Conservation (phyloP, 441 rosid species). For the Adansonia madagascariensis region DNA sequence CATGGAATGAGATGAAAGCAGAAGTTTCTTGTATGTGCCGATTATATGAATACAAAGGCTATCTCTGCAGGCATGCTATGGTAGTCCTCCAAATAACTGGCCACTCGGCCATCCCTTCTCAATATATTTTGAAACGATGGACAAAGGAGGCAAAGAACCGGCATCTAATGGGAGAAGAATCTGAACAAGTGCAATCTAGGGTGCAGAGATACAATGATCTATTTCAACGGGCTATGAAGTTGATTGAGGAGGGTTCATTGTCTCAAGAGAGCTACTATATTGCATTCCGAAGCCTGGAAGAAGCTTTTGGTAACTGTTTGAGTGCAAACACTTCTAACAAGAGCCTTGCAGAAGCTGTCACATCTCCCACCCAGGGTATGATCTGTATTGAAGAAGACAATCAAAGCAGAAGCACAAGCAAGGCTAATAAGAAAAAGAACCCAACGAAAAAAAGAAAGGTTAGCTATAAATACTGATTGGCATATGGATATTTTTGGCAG, state of each 20-base stretch:
- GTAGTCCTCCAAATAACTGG: slow-evolving; percentile 29
- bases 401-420: slow-evolving; percentile 27
- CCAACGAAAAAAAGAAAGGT: slow-evolving; percentile 28
- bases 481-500: not conserved
- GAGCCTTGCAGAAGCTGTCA: slow-evolving; percentile 25
- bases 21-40: slow-evolving; percentile 29
- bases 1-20: slow-evolving; percentile 20
- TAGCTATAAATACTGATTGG: not conserved
- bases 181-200: slow-evolving; percentile 28
- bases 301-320: slow-evolving; percentile 23
- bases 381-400: slow-evolving; percentile 27
- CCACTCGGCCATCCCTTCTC: slow-evolving; percentile 20
- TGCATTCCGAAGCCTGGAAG: slow-evolving; percentile 26
- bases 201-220: slow-evolving; percentile 27
- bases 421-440: slow-evolving; percentile 26
- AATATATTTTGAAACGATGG: slow-evolving; percentile 29
- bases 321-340: slow-evolving; percentile 26
- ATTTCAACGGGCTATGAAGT: slow-evolving; percentile 22
- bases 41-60: slow-evolving; percentile 28
- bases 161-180: slow-evolving; percentile 24
- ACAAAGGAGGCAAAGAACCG: slow-evolving; percentile 29
- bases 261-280: slow-evolving; percentile 26
- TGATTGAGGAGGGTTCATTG: slow-evolving; percentile 28
- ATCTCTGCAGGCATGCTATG: slow-evolving; percentile 28
- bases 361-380: slow-evolving; percentile 29